phyloP scores from a whole-genome alignment of 2,329 filamentous ascomycete genomes.

The Trichoderma endophyticum region DNA sequence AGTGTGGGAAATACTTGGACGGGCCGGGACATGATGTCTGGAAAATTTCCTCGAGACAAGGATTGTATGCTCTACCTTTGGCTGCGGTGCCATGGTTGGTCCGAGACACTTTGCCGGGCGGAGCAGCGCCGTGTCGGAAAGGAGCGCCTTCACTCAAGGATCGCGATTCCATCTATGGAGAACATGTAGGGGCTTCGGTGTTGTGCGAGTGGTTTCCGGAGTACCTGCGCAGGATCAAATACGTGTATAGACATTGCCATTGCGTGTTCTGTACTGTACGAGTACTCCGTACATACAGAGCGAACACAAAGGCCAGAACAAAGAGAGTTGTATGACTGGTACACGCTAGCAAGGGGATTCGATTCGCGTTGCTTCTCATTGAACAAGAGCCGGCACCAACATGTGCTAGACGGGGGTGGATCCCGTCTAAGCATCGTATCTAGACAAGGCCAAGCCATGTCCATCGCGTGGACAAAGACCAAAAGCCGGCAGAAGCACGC shows the following conservation, averaged over 20 bases:
- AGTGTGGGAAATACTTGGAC: background rate
- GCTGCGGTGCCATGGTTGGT: background rate
- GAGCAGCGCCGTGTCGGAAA: slow-evolving; percentile 1
- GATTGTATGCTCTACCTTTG: background rate
- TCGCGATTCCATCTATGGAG: background rate
- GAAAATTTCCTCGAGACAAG: background rate
- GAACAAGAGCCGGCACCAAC: slow-evolving; percentile 2
- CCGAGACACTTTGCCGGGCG: slow-evolving; percentile 2
- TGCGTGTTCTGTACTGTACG: background rate
- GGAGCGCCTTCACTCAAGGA: background rate
- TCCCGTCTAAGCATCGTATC: background rate
- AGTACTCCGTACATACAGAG: background rate
- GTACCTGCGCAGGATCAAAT: background rate
- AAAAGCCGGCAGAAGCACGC: slow-evolving; percentile 1
- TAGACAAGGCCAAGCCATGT: slow-evolving; percentile 2
- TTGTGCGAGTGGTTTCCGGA: background rate
- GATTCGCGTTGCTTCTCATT: background rate
- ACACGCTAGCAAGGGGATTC: background rate
- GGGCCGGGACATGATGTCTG: background rate
- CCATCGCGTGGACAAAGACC: background rate
- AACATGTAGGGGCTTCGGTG: background rate
- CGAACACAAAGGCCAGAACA: background rate
- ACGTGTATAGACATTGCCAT: background rate
- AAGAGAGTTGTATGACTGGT: background rate
- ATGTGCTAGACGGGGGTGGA: slow-evolving; percentile 10